phyloP scores from a whole-genome alignment of 805 yeast species.

The Kuraishia cidri region DNA sequence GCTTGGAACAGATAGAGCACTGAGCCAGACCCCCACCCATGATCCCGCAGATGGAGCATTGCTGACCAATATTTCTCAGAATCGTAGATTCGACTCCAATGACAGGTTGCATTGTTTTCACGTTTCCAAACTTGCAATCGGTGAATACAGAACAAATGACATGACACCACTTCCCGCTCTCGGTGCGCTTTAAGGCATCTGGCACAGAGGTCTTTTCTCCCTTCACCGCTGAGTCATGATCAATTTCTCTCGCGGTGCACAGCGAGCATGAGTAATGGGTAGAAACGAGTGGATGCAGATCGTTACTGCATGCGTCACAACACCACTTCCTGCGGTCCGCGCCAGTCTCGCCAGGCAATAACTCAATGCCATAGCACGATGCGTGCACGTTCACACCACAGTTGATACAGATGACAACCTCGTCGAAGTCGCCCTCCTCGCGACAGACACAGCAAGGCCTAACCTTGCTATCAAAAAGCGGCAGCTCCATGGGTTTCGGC shows the following conservation, averaged over 20 bases:
- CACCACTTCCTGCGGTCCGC: slow-evolving; percentile 41
- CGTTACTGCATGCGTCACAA: slow-evolving; percentile 76
- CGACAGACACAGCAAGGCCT: slow-evolving; percentile 54
- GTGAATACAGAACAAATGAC: slow-evolving; percentile 57
- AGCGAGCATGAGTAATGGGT: slow-evolving; percentile 54
- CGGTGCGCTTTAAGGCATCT: slow-evolving; percentile 64
- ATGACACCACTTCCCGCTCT: slow-evolving; percentile 71
- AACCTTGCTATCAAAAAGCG: slow-evolving; percentile 13
- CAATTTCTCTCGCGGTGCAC: slow-evolving; percentile 49
- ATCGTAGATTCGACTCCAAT: slow-evolving; percentile 23
- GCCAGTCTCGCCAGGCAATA: slow-evolving; percentile 2
- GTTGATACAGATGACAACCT: slow-evolving; percentile 43
- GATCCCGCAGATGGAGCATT: slow-evolving; percentile 37
- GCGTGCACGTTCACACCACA: slow-evolving; percentile 71
- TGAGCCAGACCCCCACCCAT: slow-evolving; percentile 39
- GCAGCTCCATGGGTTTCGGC: background rate
- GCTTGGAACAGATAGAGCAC: slow-evolving; percentile 35
- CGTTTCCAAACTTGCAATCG: slow-evolving; percentile 31
- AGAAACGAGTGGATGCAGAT: slow-evolving; percentile 47
- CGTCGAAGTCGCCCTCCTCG: slow-evolving; percentile 22
- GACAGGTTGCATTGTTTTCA: slow-evolving; percentile 35
- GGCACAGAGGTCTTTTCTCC: slow-evolving; percentile 35
- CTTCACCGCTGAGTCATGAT: slow-evolving; percentile 32
- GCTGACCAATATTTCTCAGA: slow-evolving; percentile 17
- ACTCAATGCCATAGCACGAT: slow-evolving; percentile 54